A percentile compares a stretch with the other conserved stretches of the same genome.
These are phyloP conservation scores for Simmondsia chinensis DNA, from an alignment of 148 eudicot species.

Conservation along the genomic window DNA sequence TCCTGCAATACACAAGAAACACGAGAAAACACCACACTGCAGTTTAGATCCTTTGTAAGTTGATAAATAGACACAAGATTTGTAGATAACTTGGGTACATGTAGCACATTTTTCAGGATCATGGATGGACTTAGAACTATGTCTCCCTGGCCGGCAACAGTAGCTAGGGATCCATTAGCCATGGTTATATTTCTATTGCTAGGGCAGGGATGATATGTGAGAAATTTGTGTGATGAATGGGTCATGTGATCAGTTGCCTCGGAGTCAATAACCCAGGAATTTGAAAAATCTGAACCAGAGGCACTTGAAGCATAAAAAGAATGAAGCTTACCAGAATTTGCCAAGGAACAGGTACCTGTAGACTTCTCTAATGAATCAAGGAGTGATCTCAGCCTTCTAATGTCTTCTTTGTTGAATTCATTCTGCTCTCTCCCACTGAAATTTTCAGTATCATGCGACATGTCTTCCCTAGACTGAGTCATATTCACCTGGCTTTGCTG, in stretches of 20 bases:
- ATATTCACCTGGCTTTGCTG: background rate
- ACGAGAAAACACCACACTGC: background rate
- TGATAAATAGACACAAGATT: too few relatives aligned
- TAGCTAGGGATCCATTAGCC: conserved; percentile 3
- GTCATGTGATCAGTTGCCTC: conserved; percentile 6
- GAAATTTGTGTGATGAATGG: background rate
- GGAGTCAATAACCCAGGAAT: conserved; percentile 6
- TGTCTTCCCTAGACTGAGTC: too few relatives aligned
- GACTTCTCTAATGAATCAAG: background rate
- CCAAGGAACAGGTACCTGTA: background rate
- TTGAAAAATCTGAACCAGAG: background rate
- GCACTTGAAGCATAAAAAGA: conserved; percentile 3
- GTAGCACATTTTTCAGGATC: too few relatives aligned
- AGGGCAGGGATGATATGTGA: background rate
- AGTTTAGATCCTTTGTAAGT: conserved; percentile 1
- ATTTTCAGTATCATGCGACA: too few relatives aligned
- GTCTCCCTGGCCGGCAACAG: conserved; percentile 4
- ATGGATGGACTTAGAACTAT: too few relatives aligned
- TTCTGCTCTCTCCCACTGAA: background rate
- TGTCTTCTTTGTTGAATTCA: too few relatives aligned
- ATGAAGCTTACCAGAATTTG: conserved; percentile 2
- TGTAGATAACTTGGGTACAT: too few relatives aligned
- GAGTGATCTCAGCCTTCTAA: background rate
- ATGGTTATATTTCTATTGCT: conserved; percentile 3
- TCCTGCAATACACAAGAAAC: conserved; percentile 1